Base-by-base conservation (phyloP, 257 asterid genomes). In the Sherardia arvensis region DNA sequence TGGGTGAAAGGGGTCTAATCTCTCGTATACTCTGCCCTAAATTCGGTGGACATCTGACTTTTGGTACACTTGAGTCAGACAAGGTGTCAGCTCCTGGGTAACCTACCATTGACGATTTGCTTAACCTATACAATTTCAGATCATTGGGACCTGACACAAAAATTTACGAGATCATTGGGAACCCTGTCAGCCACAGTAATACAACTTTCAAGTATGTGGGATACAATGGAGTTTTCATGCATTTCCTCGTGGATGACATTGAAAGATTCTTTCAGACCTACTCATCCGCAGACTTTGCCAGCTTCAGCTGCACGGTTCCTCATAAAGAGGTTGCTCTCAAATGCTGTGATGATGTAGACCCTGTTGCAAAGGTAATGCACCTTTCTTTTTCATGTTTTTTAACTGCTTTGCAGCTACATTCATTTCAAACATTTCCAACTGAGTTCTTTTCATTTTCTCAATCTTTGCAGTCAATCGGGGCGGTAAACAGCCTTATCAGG, bases 81-180 rank as follows among this genome's bases (percentile, higher is more conserved):
- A 79, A 85, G 75, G 94, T 93, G 56, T 93, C 99, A 4, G 99
- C 99, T 22, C 97, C 99, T 45, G 99, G 99, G 64, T 97, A 93
- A 73, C 99, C 97, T 30, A 90, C 99, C 22, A 71, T 93, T 15
- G 85, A 87, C 14, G 90, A 93, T 73, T 79, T 93, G 79, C 72
- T 90, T 74, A 74, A 69, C 65, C 69, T 93, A 67, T 93, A 87
- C 87, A 90, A 90, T 70, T 78, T 93, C 75, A 85, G 96, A 73
- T 83, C 65, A 47, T 75, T 93, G 34, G 90, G 86, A 53, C 79
- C 91, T n/a, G 92, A 93, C 64, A 93, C 99, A 23, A 90, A 79
- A 78, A 76, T 93, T 58, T 85, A 70, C 70, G 99, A 97, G 69
- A 73, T 93, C 71, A 83, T 93, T 33, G 97, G 99, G 60, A 93